Base-by-base conservation (phyloP, 441 rosid species). In the Capsella rubella region DNA sequence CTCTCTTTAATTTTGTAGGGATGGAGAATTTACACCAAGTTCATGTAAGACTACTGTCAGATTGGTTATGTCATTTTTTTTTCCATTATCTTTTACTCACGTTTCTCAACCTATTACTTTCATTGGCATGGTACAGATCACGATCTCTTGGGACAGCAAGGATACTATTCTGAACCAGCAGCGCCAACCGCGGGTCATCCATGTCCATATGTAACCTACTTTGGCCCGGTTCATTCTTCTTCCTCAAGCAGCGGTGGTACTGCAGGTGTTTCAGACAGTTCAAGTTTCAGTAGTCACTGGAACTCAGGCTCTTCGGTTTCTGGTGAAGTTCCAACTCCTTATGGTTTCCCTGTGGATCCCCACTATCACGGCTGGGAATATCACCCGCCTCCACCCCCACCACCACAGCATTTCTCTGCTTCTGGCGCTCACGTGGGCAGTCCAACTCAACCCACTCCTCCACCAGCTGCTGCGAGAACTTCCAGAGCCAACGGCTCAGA, bases 361-460 rank as follows among this genome's bases (percentile, higher is more conserved):
- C 94, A 84, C 73, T 91, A 87, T 80, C 94, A 81, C 55, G 79
- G 84, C 67, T 95, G 98, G 99, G 99, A 95, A 72, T 94, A 92
- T 72, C 92, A 89, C 69, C 72, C 93, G 4, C 79, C 89, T 65
- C 89, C 78, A 27, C 81, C 71, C 40, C 78, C 78, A 47, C 78
- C 63, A 0, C 81, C 78, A 49, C 81, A 66, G 46, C 81, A 90
- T 43, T 89, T 90, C 82, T 72, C 97, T 32, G 73, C 88, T 29
- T 78, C 88, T 31, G 81, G 82, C 42, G 72, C 83, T 84, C 89
- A 90, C 27, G 67, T 83, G 4, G 87, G 87, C 65, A 79, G 75
- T 70, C 79, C 79, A 6, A 92, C 90, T 81, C 99, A 89, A 64
- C 80, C 88, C 80, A 79, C 90, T 1, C 78, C 82, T 70, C 90